Base-by-base conservation (phyloP, 768 basidiomycete genomes). In the Porpolomopsis calyptriformis region DNA sequence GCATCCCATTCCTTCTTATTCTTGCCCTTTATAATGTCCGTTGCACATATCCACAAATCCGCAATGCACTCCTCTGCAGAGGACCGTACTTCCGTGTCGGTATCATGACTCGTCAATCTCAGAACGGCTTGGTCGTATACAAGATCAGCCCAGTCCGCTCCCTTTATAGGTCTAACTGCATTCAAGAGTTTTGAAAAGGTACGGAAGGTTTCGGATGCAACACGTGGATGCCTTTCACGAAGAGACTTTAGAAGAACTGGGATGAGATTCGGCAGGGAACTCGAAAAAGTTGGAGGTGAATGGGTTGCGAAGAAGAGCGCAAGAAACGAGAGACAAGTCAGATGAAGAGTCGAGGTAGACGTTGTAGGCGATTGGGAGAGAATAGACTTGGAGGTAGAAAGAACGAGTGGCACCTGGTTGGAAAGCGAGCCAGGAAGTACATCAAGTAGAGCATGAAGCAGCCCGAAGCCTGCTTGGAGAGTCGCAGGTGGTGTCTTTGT, bases 71-170 rank as follows among this genome's bases (percentile, higher is more conserved):
- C 80, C 54, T 97, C 84, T 0, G 91, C 91, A 51, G 75, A 78
- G 20, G 74, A 72, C 29, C 91, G 77, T 18, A 98, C 89, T 52
- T 96, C 93, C 3, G 85, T 80, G 60, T 98, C 94, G 1, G 93
- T 93, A 53, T 93, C 86, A 49, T 85, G 79, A 38, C 75, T 82
- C 41, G 68, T 74, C 29, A 99, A 64, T 43, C 89, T 73, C 18
- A 66, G 60, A 3, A 85, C 67, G 8, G 88, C 82, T 51, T 89
- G 81, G 6, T 75, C 67, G 60, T 93, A 96, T 3, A 96, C 70
- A 8, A 67, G 56, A 45, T 86, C 77, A 4, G 77, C 62, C 87
- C 87, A 90, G 12, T 78, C 76, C 4, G 62, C 65, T 46, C 68
- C 58, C 52, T 77, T 78, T 39, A 85, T 61, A 1, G 89, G 89